A percentile compares a stretch with the other conserved stretches of the same genome.
Evolutionary conservation across 345 rosid genomes (phyloP).

Genomic region (Salix caprea): DNA sequence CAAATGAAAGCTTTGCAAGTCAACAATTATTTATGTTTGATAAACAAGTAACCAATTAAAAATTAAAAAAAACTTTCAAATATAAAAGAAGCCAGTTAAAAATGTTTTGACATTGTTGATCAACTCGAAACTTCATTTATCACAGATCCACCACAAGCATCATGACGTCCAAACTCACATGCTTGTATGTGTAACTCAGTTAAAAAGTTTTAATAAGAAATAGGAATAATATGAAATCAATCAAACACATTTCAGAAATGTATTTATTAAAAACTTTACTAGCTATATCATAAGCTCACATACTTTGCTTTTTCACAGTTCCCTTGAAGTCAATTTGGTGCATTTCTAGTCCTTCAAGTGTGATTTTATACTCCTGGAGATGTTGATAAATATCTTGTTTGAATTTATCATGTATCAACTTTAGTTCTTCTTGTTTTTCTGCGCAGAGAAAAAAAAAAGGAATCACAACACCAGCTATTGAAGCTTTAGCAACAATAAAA

Average conservation of each 20-base stretch:
- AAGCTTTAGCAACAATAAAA: not conserved
- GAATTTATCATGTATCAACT: conserved; percentile 58
- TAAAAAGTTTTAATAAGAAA: not conserved
- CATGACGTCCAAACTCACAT: not conserved
- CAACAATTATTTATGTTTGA: not conserved
- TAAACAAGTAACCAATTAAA: not conserved
- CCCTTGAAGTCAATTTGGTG: conserved; percentile 61
- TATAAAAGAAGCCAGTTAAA: not conserved
- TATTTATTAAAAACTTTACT: not conserved
- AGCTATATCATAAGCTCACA: conserved; percentile 15
- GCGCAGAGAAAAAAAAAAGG: conserved; percentile 8
- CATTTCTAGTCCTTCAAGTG: conserved; percentile 56
- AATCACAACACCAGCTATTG: not conserved
- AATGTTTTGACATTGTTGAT: not conserved
- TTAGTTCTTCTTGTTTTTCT: conserved; percentile 75
- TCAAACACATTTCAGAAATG: conserved; percentile 2
- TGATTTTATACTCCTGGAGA: conserved; percentile 54
- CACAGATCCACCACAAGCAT: not conserved
- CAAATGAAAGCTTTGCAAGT: not conserved
- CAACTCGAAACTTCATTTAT: not conserved
- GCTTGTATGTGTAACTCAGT: not conserved
- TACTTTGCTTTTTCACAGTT: conserved; percentile 77
- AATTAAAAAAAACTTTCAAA: not conserved
- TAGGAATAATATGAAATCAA: not conserved
- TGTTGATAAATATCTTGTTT: conserved; percentile 56